Base-by-base conservation (phyloP, 2,329 filamentous ascomycete species). In the Phyllosticta citrichinensis region DNA sequence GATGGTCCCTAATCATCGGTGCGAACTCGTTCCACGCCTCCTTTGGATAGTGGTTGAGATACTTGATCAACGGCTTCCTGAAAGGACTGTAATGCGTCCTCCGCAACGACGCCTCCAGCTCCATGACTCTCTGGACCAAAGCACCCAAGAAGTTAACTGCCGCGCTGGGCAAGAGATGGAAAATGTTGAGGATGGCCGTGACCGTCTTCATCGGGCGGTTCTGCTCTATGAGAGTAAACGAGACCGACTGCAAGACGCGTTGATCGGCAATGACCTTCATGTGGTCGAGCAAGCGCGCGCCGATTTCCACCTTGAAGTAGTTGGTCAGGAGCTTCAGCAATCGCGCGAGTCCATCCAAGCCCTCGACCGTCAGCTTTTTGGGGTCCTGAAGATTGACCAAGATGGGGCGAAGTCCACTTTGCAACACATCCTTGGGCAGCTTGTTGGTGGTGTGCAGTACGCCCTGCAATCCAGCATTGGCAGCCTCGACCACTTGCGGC, bases 301-400 rank as follows among this genome's bases (percentile, higher is more conserved):
- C 95, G 59, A 99, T 99, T 71, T 99, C 94, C 0, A 97, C 92
- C 75, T 99, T 99, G 76, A 99, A 99, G 73, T 99, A 99, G 63
- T 94, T 97, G 0, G 93, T 99, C 19, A 99, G 79, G 1, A 99
- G 80, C 65, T 94, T 93, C 63, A 99, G 76, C 1, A 99, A 80
- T 50, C 93, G 86, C 19, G 92, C 92, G 33, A 99, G 79, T 25
- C 96, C 96, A 71, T 97, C 92, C 4, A 99, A 79, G 2, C 92
- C 92, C 67, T 92, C 88, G 0, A 93, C 89, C 20, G 86, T 96
- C 20, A 99, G 79, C 62, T 93, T 87, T 72, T 96, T 91, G 0
- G 93, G 89, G 69, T 99, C 94, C 66, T 96, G 93, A 2, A 99
- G 82, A 70, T 96, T 99, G 70, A 96, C 92, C 40, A 99, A 77